phyloP scores from a whole-genome alignment of 257 asterid genomes.

The Solanum lycopersicoides region DNA sequence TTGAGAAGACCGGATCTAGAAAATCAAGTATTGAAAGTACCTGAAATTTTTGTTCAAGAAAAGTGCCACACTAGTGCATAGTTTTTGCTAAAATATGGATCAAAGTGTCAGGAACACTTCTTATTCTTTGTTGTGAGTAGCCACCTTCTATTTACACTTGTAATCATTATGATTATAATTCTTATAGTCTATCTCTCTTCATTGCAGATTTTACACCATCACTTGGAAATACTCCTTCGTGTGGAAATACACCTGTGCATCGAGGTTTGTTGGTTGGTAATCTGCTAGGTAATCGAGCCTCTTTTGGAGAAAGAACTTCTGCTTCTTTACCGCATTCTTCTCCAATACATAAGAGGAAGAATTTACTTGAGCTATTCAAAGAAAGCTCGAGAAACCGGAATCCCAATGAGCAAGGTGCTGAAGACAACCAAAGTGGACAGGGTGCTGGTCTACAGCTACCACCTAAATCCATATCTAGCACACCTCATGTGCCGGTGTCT shows the following conservation, averaged over 20 bases:
- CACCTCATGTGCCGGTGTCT: constrained; percentile 16
- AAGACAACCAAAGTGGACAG: not conserved
- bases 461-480: constrained; percentile 12
- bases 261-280: constrained; percentile 22
- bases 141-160: not conserved
- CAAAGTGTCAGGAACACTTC: not conserved
- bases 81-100: not conserved
- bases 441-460: not conserved
- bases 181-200: not conserved
- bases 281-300: constrained; percentile 3
- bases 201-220: constrained; percentile 66
- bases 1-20: not conserved
- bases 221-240: constrained; percentile 61
- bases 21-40: not conserved
- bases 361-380: constrained; percentile 49
- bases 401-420: constrained; percentile 5
- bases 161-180: not conserved
- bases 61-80: not conserved
- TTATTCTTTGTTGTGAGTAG: not conserved
- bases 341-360: constrained; percentile 43
- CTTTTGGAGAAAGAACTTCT: constrained; percentile 1
- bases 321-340: constrained; percentile 11
- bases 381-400: constrained; percentile 26
- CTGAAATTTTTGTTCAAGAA: not conserved
- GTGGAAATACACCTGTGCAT: constrained; percentile 66